These are phyloP conservation scores for Friedmanniomyces simplex DNA, from an alignment of 495 filamentous ascomycete species.

Conservation along the genomic window DNA sequence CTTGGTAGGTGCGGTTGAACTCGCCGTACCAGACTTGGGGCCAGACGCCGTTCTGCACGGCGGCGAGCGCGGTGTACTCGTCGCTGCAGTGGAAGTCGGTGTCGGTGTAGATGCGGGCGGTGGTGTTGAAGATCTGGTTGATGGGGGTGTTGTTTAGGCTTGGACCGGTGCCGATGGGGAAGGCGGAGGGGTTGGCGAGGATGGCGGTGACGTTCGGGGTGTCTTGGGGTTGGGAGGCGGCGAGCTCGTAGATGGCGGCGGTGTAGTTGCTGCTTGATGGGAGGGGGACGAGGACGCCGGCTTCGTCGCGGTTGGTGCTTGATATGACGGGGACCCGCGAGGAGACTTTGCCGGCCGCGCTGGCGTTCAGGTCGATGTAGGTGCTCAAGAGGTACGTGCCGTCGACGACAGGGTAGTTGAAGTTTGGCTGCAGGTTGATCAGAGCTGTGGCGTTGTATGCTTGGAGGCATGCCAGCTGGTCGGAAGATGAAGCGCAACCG, in stretches of 20 bases:
- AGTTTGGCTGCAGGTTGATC: constrained; percentile 9
- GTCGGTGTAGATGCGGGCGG: constrained; percentile 13
- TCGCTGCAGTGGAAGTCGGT: constrained; percentile 15
- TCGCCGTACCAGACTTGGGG: constrained; percentile 14
- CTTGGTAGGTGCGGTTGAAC: constrained; percentile 23
- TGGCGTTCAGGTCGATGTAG: constrained; percentile 17
- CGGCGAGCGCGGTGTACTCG: constrained; percentile 12
- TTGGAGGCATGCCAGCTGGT: constrained; percentile 19
- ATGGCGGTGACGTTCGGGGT: constrained; percentile 1
- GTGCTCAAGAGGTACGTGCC: constrained; percentile 12
- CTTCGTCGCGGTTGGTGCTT: constrained; percentile 21
- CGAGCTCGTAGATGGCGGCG: constrained; percentile 24
- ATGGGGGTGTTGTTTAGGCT: constrained; percentile 1
- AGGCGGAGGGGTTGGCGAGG: neutral
- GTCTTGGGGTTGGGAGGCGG: neutral
- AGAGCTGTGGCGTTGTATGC: constrained; percentile 15
- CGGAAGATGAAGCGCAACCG: constrained; percentile 13
- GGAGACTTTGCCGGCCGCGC: constrained; percentile 5
- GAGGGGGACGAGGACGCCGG: constrained; percentile 9
- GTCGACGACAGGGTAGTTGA: constrained; percentile 19
- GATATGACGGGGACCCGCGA: constrained; percentile 19
- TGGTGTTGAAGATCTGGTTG: constrained; percentile 20
- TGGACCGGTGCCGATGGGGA: constrained; percentile 12
- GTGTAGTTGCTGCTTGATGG: constrained; percentile 17
- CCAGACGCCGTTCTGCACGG: constrained; percentile 7